Percentiles rank a stretch among this genome's conserved stretches.
phyloP scores from a whole-genome alignment of 495 filamentous ascomycete species.

The Lasiosphaeria miniovina region DNA sequence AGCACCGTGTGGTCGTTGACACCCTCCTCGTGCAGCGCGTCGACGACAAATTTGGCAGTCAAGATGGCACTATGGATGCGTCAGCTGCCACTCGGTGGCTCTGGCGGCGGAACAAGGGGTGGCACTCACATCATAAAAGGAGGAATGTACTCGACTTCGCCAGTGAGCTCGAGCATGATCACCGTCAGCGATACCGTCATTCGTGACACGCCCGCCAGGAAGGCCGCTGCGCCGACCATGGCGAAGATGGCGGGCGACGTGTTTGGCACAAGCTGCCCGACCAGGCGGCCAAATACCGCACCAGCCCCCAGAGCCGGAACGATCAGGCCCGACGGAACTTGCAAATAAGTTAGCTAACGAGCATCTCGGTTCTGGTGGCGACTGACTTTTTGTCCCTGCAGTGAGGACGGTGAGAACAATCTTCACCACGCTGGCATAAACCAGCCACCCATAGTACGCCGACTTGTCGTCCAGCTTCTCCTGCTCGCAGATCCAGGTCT shows the following conservation, averaged over 20 bases:
- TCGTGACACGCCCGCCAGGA: constrained; percentile 55
- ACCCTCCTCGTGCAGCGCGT: constrained; percentile 48
- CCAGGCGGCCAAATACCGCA: constrained; percentile 53
- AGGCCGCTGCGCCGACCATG: constrained; percentile 59
- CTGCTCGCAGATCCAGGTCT: constrained; percentile 49
- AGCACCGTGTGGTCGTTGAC: constrained; percentile 48
- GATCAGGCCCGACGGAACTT: constrained; percentile 56
- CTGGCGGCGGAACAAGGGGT: neutral
- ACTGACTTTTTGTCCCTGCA: constrained; percentile 47
- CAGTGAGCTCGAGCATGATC: constrained; percentile 58
- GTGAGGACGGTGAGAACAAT: constrained; percentile 54
- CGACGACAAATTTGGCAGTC: constrained; percentile 57
- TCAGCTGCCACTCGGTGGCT: neutral
- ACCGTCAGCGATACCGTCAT: constrained; percentile 61
- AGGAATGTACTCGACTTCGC: constrained; percentile 49
- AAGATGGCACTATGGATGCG: constrained; percentile 42
- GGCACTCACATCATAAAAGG: constrained; percentile 50
- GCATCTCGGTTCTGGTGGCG: neutral
- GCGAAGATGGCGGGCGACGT: constrained; percentile 54
- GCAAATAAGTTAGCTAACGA: neutral
- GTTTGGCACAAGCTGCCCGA: constrained; percentile 46
- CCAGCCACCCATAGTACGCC: constrained; percentile 48
- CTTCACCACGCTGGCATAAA: constrained; percentile 52
- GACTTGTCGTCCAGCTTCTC: constrained; percentile 33
- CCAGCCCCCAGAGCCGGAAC: constrained; percentile 57